Evolutionary conservation across 2,329 filamentous ascomycete genomes (phyloP).

Genomic region (Aphanoascus verrucosus): DNA sequence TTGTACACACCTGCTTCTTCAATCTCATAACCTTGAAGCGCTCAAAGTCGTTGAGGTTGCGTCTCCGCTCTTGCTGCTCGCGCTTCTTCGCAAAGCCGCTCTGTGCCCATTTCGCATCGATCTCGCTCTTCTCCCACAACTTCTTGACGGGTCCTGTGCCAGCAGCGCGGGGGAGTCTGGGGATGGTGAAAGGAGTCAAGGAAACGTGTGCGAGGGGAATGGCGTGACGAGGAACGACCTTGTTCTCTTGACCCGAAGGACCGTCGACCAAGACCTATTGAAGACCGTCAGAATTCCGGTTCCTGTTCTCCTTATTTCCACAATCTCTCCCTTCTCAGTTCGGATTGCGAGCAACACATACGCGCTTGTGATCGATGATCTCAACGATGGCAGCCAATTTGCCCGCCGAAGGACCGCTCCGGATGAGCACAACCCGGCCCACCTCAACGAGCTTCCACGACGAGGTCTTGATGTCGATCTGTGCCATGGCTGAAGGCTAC

Average conservation of each 20-base stretch:
- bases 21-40: constrained; percentile 99
- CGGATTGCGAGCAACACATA: constrained; percentile 49
- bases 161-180: constrained; percentile 72
- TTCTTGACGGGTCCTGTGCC: constrained; percentile 75
- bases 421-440: constrained; percentile 91
- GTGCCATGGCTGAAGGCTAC: constrained; percentile 63
- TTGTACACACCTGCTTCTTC: constrained; percentile 80
- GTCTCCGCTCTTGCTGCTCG: constrained; percentile 73
- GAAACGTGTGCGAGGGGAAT: constrained; percentile 71
- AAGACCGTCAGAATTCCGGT: constrained; percentile 1
- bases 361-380: constrained; percentile 99
- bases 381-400: constrained; percentile 91
- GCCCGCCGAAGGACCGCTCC: constrained; percentile 68
- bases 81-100: constrained; percentile 92
- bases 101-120: constrained; percentile 87
- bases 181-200: constrained; percentile 80
- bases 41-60: constrained; percentile 93
- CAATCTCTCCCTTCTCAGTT: background rate
- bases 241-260: constrained; percentile 68
- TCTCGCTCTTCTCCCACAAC: constrained; percentile 80
- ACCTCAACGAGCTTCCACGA: constrained; percentile 96
- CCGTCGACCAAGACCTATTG: constrained; percentile 88
- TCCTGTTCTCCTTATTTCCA: constrained; percentile 11
- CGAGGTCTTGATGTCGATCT: constrained; percentile 69
- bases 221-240: constrained; percentile 76